Evolutionary conservation across 495 filamentous ascomycete genomes (phyloP).

Genomic region (Astrothelium macrocarpum): DNA sequence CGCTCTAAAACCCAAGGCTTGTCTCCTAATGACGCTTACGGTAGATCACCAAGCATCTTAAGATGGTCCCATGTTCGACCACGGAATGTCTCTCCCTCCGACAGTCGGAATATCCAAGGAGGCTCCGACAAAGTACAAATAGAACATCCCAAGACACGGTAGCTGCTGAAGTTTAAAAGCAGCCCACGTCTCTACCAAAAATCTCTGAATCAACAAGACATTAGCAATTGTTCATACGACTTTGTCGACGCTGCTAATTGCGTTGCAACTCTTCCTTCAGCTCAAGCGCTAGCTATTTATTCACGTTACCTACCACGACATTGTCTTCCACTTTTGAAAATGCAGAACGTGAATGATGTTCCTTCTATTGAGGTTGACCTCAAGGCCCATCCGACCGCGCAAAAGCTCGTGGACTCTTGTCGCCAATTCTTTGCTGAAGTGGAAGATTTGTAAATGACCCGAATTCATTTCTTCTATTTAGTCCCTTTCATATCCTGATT

Average conservation of each 20-base stretch:
- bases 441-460: conserved; percentile 31
- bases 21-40: neutral
- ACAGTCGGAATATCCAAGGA: neutral
- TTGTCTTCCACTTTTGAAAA: neutral
- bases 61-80: neutral
- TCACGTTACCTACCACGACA: no score
- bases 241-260: no score
- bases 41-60: neutral
- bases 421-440: conserved; percentile 37
- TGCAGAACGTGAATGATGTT: conserved; percentile 4
- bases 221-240: neutral
- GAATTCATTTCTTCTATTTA: neutral
- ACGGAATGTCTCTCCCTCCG: neutral
- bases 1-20: neutral
- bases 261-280: no score
- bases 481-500: neutral
- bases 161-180: neutral
- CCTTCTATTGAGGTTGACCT: conserved; percentile 16
- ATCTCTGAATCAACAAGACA: neutral
- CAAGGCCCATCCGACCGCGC: conserved; percentile 28
- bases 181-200: neutral
- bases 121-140: neutral
- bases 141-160: neutral
- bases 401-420: conserved; percentile 31
- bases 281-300: no score